phyloP scores from a whole-genome alignment of 352 stramenopile genomes.

The Phytopythium montanum region DNA sequence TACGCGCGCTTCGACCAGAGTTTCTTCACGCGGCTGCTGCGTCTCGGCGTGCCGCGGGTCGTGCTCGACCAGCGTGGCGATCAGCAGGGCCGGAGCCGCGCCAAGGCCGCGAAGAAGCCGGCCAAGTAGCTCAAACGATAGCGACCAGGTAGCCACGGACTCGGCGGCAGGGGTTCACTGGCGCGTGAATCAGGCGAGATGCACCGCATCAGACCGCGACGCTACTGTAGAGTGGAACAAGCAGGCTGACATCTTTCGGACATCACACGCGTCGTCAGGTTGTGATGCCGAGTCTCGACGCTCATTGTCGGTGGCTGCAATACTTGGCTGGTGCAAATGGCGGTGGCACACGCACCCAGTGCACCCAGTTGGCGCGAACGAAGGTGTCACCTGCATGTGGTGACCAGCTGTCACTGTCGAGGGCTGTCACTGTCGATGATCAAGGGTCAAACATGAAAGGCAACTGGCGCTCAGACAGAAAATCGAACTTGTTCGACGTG shows the following conservation, averaged over 20 bases:
- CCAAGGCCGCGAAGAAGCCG: constrained; percentile 84
- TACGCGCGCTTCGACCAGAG: constrained; percentile 94
- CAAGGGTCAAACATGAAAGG: no score
- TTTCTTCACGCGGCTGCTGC: constrained; percentile 93
- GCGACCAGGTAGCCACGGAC: no score
- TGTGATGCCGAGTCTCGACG: neutral
- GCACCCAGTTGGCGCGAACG: constrained; percentile 1
- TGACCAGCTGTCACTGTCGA: neutral
- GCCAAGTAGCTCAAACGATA: no score
- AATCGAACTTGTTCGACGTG: neutral
- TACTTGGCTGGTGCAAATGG: neutral
- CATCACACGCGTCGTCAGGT: no score
- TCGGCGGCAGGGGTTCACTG: no score
- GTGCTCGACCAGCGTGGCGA: constrained; percentile 92
- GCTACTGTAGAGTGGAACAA: no score
- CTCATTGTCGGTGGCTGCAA: neutral
- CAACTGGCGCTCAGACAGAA: neutral
- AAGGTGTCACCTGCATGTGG: neutral
- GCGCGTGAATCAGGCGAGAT: no score
- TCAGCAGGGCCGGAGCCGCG: constrained; percentile 77
- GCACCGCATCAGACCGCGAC: no score
- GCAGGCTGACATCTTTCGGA: no score
- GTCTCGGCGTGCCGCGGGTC: constrained; percentile 90
- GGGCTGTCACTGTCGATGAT: no score
- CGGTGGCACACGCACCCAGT: neutral